Percentiles rank a stretch among this genome's conserved stretches.
These are phyloP conservation scores for Mucor lusitanicus DNA, from an alignment of 371 early-diverging fungal species.

Conservation along the genomic window DNA sequence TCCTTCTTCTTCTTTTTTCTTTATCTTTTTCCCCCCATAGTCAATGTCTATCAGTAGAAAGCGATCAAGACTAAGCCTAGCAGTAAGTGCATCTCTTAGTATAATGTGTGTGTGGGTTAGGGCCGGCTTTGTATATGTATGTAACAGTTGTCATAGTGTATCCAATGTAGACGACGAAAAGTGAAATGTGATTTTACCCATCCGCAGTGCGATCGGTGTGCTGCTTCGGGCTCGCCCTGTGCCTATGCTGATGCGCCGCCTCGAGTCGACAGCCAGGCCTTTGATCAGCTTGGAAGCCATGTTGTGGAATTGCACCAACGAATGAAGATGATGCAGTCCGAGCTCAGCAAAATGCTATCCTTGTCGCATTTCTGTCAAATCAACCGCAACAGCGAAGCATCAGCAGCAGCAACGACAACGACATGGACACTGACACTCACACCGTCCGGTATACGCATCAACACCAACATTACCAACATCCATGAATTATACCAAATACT, in stretches of 20 bases:
- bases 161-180: slow-evolving; percentile 61
- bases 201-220: slow-evolving; percentile 61
- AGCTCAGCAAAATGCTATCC: slow-evolving; percentile 47
- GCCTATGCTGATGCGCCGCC: slow-evolving; percentile 50
- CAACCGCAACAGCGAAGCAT: neutral
- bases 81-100: slow-evolving; percentile 29
- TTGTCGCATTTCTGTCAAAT: slow-evolving; percentile 41
- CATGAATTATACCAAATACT: slow-evolving; percentile 45
- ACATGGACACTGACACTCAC: slow-evolving; percentile 51
- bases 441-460: slow-evolving; percentile 46
- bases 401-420: neutral
- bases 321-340: slow-evolving; percentile 44
- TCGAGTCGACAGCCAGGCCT: slow-evolving; percentile 57
- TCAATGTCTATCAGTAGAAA: slow-evolving; percentile 20
- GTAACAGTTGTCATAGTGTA: slow-evolving; percentile 29
- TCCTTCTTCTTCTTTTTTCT: neutral
- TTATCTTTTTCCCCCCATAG: neutral
- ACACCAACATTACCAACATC: slow-evolving; percentile 51
- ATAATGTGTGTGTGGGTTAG: neutral
- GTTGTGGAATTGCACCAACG: slow-evolving; percentile 49
- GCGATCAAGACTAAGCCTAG: slow-evolving; percentile 39
- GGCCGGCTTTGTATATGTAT: neutral
- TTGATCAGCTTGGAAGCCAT: slow-evolving; percentile 51
- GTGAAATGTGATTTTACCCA: slow-evolving; percentile 66
- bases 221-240: slow-evolving; percentile 45